Evolutionary conservation across 2,329 filamentous ascomycete species (phyloP), one percentile per base, ranked within the genome.

Genomic region (Xylogone sp.): DNA sequence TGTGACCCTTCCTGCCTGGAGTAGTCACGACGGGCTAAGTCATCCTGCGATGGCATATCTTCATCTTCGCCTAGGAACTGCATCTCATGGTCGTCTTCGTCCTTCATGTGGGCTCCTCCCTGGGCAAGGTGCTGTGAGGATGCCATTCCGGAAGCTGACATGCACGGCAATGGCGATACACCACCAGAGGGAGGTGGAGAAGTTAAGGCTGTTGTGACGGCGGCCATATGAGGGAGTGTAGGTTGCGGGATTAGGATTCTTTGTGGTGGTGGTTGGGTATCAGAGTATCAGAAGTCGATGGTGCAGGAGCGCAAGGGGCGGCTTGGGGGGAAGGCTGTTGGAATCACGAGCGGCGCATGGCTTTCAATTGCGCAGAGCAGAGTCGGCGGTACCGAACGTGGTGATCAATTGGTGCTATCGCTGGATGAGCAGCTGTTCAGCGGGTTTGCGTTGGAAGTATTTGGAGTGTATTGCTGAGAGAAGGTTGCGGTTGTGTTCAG

Each of bases 31-130:
- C 34, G 13, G 5, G 34, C 34, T 16, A 39, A 39, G 5, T 39
- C 34, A 16, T 18, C n/a, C 10, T 39, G 34, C 24, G 24, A 27
- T 65, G 68, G 39, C 74, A 68, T 59, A 59, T 75, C 9, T 65
- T 75, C 45, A 63, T 62, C 6, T 65, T 74, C 54, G 71, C 75
- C 59, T 71, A 76, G 55, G 73, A 75, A 56, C 66, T 71, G 56
- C 71, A 73, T 55, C 57, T 74, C 34, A 4, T 18, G 34, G 12
- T 39, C 34, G 34, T 39, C 34, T 18, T 7, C 5, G 4, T 13
- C 12, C 13, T 16, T 39, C 13, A 16, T 39, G 34, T 39, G n/a
- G 13, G 8, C n/a, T 39, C 12, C 34, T 13, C 13, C 34, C 6
- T 13, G 34, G 8, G 34, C 34, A 16, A 18, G 34, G 13, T 18